Base-by-base conservation (phyloP, 2,329 filamentous ascomycete genomes). In the Verruconis gallopava region DNA sequence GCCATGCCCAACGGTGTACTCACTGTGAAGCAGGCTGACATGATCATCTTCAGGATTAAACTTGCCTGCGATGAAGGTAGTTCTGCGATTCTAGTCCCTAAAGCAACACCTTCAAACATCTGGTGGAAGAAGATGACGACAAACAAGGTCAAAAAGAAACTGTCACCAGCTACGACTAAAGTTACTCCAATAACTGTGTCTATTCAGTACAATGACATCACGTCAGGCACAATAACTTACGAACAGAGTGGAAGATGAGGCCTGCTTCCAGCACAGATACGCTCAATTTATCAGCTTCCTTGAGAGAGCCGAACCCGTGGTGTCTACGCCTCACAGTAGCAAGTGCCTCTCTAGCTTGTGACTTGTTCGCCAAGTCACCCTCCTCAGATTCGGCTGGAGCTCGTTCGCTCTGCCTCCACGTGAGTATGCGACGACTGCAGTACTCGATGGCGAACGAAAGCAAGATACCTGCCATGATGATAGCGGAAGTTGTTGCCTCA, bases 1-100 rank as follows among this genome's bases (percentile, higher is more conserved):
- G 77, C 80, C 81, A 88, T 88, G 9, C 82, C 83, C 21, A 85
- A 63, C 0, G 82, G 82, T 0, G 82, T 88, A 42, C 84, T 75
- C 19, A 85, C 62, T 0, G 79, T 72, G 51, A 85, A 88, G 0
- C 70, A 66, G 1, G 58, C 49, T 0, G 72, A 80, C 62, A 88
- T 75, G 11, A 74, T 47, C 2, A 77, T 59, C 54, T 85, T 81
- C 46, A 66, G 66, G 4, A 51, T 39, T 1, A 53, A 53, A 3
- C 53, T 49, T 4, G n/a, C 9, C 33, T 36, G 33, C 1, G 14
- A 18, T 11, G 54, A 55, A 42, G 54, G 68, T 1, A 84, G 65
- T 1, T 70, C 68, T 5, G 79, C 77, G 47, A 85, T 85, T 12
- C 78, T 73, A 5, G 75, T 75, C 14, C 81, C 81, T 1, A 86